Base-by-base conservation (phyloP, 225 moss, liverwort and hornwort genomes). In the Marchantia polymorpha region DNA sequence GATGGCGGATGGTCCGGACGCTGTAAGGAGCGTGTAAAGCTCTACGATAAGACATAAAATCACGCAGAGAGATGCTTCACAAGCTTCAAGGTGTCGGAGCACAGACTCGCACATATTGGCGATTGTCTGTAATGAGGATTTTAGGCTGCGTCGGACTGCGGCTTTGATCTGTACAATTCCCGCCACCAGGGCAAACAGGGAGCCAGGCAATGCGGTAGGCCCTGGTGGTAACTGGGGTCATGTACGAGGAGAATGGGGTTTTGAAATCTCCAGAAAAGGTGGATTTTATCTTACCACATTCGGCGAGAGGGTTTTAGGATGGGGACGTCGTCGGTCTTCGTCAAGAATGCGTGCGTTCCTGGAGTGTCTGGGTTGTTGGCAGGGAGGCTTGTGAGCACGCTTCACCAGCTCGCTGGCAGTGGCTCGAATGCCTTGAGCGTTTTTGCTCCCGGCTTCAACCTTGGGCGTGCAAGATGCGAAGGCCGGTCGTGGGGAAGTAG, bases 361-460 rank as follows among this genome's bases (percentile, higher is more conserved):
- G 69, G 78, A 46, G 50, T 78, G 10, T 77, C 48, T 23, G 67
- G 80, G 53, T 51, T 76, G 17, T 71, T 65, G 68, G 27, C 31
- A 10, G 12, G 59, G 54, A 20, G 54, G 10, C 48, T 17, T n/a
- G 12, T 47, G 11, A 50, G 3, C 51, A 66, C 14, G 10, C 49
- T 77, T 14, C n/a, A 64, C 50, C 64, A 26, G 49, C 23, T 77
- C 22, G 25, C 31, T 0, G 17, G 47, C 39, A 31, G 50, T 55
- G 10, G 54, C 23, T n/a, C 64, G 12, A 25, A 48, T 0, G 7
- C 3, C 14, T 10, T 29, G 1, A 75, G 75, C 27, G 25, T 53
- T 14, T 51, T 20, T 27, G 26, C 27, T 54, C 22, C 53, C 30
- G 25, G 39, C 12, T 75, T 79, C 23, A 29, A 10, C 17, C 29